These are phyloP conservation scores for Pezicula carpinea DNA, from an alignment of 2,329 filamentous ascomycete species.

Conservation along the genomic window DNA sequence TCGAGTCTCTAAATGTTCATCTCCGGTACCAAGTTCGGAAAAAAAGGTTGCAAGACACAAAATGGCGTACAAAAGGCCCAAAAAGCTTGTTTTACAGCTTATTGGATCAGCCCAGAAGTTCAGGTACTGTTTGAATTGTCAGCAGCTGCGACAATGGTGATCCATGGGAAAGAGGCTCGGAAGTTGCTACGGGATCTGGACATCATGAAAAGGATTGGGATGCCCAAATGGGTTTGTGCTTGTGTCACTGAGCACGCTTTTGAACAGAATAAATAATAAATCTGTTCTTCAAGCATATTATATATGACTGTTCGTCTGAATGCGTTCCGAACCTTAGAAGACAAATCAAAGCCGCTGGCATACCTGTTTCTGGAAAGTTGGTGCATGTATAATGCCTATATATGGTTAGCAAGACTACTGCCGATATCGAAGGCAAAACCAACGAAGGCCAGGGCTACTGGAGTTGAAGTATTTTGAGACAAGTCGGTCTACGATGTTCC, in stretches of 20 bases:
- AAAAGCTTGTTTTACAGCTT: conserved; percentile 38
- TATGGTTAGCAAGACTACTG: conserved; percentile 5
- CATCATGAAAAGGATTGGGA: conserved; percentile 2
- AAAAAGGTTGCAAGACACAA: conserved; percentile 27
- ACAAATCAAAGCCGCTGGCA: conserved; percentile 8
- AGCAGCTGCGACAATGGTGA: conserved; percentile 1
- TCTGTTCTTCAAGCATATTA: no score
- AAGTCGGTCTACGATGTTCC: conserved; percentile 42
- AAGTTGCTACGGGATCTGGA: background rate
- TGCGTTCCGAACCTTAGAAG: background rate
- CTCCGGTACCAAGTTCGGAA: conserved; percentile 34
- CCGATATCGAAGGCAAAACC: conserved; percentile 11
- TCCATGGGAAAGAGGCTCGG: no score
- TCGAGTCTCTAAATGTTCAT: conserved; percentile 41
- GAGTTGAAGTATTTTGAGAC: conserved; percentile 50
- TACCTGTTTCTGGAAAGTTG: conserved; percentile 44
- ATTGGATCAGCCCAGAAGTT: conserved; percentile 43
- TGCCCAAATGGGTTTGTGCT: background rate
- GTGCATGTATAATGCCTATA: conserved; percentile 48
- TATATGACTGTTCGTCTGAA: no score
- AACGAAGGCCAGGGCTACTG: conserved; percentile 47
- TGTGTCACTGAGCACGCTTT: no score
- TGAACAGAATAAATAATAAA: background rate
- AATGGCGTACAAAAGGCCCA: conserved; percentile 40
- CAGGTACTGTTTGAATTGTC: conserved; percentile 34